phyloP scores from a whole-genome alignment of 139 green algal species.

The Dunaliella primolecta region DNA sequence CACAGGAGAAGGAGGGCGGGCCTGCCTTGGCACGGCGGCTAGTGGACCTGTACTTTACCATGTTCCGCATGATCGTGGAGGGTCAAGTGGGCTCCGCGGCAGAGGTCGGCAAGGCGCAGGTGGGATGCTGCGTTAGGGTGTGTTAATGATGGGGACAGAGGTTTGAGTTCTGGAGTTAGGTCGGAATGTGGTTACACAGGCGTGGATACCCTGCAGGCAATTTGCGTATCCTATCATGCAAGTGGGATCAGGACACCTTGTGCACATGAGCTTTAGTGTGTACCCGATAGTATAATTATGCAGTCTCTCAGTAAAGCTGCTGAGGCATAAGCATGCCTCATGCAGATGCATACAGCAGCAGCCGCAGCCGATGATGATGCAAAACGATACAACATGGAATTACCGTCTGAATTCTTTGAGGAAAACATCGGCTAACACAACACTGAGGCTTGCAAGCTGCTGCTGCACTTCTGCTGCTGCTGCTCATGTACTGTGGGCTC shows the following conservation, averaged over 20 bases:
- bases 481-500: not conserved
- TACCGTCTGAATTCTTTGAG: not conserved
- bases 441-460: not conserved
- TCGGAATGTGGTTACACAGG: no score
- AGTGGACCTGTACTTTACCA: conserved; percentile 86
- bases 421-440: not conserved
- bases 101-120: conserved; percentile 34
- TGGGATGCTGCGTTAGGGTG: no score
- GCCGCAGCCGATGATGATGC: not conserved
- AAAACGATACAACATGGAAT: not conserved
- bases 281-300: no score
- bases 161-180: conserved; percentile 1
- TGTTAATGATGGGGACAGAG: not conserved
- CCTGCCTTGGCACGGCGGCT: conserved; percentile 68
- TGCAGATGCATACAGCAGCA: no score
- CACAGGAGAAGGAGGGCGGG: conserved; percentile 47
- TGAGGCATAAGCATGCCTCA: no score
- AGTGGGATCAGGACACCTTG: no score
- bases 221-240: no score
- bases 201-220: no score
- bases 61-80: conserved; percentile 82
- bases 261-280: no score
- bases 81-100: conserved; percentile 65
- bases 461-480: not conserved
- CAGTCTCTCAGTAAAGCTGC: no score